phyloP scores from a whole-genome alignment of 2,329 filamentous ascomycete species.

The Stemphylium lycopersici region DNA sequence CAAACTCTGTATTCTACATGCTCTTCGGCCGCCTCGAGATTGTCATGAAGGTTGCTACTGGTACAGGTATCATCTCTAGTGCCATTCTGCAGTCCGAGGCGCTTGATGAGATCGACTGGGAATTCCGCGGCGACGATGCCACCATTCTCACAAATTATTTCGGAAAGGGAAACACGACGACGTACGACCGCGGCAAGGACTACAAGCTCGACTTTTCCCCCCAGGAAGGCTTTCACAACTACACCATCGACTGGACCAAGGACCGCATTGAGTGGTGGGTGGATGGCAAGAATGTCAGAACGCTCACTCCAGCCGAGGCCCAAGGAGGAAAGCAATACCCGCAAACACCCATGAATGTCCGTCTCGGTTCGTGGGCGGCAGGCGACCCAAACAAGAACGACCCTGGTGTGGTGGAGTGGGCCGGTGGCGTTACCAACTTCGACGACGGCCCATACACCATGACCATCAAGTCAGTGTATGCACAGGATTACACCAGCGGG shows the following conservation, averaged over 20 bases:
- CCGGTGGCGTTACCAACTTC: slow-evolving; percentile 73
- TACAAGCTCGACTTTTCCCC: slow-evolving; percentile 35
- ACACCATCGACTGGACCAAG: slow-evolving; percentile 68
- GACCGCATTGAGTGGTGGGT: slow-evolving; percentile 69
- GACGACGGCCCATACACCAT: slow-evolving; percentile 71
- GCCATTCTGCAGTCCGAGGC: slow-evolving; percentile 59
- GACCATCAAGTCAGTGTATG: slow-evolving; percentile 69
- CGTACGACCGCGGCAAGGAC: slow-evolving; percentile 55
- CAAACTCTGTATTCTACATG: slow-evolving; percentile 66
- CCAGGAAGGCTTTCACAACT: slow-evolving; percentile 49
- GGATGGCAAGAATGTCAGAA: slow-evolving; percentile 66
- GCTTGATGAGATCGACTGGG: slow-evolving; percentile 62
- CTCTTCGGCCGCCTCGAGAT: slow-evolving; percentile 60
- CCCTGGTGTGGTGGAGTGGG: slow-evolving; percentile 57
- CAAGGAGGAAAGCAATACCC: slow-evolving; percentile 66
- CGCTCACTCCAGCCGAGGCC: slow-evolving; percentile 65
- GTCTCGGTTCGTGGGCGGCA: slow-evolving; percentile 71
- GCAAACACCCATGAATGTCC: slow-evolving; percentile 75
- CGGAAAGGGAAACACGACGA: slow-evolving; percentile 61
- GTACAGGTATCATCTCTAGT: slow-evolving; percentile 57
- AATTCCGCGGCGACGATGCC: slow-evolving; percentile 50
- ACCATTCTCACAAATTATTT: slow-evolving; percentile 60
- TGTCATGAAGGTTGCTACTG: slow-evolving; percentile 55
- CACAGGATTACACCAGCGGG: slow-evolving; percentile 64
- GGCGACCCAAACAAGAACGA: slow-evolving; percentile 56